Conservation (phyloP, 1,139 yeast species). For the Meyerozyma carpophila region DNA sequence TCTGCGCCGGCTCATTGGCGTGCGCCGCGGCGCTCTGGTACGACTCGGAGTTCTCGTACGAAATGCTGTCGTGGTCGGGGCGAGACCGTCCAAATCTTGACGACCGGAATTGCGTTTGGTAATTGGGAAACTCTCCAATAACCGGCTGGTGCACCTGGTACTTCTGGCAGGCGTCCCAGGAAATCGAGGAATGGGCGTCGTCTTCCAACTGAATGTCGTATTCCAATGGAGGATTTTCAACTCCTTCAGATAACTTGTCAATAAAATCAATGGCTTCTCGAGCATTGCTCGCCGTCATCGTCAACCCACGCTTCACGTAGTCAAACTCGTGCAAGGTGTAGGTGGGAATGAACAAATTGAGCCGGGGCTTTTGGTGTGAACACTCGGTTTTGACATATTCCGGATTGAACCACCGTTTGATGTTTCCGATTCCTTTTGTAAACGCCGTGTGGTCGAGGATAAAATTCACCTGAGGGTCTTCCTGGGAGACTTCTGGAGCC, state of each 20-base stretch:
- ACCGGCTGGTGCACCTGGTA: slow-evolving; percentile 41
- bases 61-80: slow-evolving; percentile 21
- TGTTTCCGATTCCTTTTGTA: slow-evolving; percentile 54
- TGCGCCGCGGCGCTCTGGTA: slow-evolving; percentile 23
- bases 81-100: slow-evolving; percentile 3
- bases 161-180: slow-evolving; percentile 45
- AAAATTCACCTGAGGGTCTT: slow-evolving; percentile 21
- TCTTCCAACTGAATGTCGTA: slow-evolving; percentile 4
- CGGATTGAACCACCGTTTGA: slow-evolving; percentile 52
- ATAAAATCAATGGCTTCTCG: slow-evolving; percentile 52
- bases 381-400: slow-evolving; percentile 24
- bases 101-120: slow-evolving; percentile 24
- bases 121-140: slow-evolving; percentile 43
- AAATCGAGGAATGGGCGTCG: slow-evolving; percentile 15
- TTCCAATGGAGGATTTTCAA: slow-evolving; percentile 5
- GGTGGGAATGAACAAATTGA: slow-evolving; percentile 42
- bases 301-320: slow-evolving; percentile 47
- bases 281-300: slow-evolving; percentile 51
- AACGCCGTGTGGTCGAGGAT: slow-evolving; percentile 57
- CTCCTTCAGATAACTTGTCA: slow-evolving; percentile 32
- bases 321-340: slow-evolving; percentile 57
- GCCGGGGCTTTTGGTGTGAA: slow-evolving; percentile 13
- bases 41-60: slow-evolving; percentile 28
- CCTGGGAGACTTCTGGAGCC: neutral
- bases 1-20: slow-evolving; percentile 33